These are phyloP conservation scores for Isoetes engelmannii DNA, from an alignment of 83 land plant genomes.

Conservation along the genomic window DNA sequence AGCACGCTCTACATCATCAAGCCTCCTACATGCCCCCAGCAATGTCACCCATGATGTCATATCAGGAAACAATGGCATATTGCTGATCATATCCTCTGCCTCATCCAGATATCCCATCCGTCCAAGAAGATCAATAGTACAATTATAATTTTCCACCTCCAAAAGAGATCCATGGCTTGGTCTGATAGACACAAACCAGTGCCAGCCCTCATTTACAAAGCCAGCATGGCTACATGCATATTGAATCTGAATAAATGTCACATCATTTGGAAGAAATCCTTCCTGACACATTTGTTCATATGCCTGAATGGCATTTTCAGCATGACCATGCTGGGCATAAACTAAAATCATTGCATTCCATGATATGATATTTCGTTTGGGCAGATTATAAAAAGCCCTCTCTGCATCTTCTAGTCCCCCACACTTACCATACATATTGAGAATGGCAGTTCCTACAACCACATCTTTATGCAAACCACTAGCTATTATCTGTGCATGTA, in stretches of 20 bases:
- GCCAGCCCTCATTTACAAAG: background rate
- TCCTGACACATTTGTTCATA: conserved; percentile 7
- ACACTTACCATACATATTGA: conserved; percentile 4
- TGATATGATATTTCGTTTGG: conserved; percentile 1
- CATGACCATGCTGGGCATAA: background rate
- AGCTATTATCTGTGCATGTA: background rate
- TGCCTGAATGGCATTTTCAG: background rate
- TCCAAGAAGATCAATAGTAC: background rate
- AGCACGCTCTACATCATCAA: background rate
- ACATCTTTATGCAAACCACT: background rate
- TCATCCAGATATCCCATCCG: background rate
- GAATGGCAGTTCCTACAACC: background rate
- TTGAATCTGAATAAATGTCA: conserved; percentile 1
- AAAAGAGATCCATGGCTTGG: background rate
- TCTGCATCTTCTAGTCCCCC: background rate
- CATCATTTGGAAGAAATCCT: conserved; percentile 5
- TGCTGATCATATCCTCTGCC: background rate
- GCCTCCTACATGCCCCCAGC: background rate
- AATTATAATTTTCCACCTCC: background rate
- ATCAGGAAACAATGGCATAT: background rate
- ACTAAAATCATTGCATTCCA: background rate
- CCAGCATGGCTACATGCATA: background rate
- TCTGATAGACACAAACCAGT: background rate
- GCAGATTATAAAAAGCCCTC: background rate
- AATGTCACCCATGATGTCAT: background rate